A percentile compares a stretch with the other conserved stretches of the same genome.
Conservation (phyloP, 2,329 filamentous ascomycete species). For the Fulvia fulva region DNA sequence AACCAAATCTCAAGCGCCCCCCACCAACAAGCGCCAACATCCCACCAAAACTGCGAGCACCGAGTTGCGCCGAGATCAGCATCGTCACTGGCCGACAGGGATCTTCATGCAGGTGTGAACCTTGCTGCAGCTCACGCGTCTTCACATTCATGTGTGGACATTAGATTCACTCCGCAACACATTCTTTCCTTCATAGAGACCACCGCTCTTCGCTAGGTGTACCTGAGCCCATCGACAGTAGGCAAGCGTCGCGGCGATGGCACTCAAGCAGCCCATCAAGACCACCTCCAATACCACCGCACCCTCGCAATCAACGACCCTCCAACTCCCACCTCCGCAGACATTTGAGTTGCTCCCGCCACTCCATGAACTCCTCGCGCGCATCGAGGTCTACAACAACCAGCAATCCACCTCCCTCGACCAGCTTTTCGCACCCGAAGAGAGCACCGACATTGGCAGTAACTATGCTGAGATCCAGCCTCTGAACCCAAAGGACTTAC, state of each 20-base stretch:
- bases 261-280: conserved; percentile 20
- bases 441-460: conserved; percentile 26
- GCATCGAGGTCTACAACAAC: conserved; percentile 46
- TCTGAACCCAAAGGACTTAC: conserved; percentile 70
- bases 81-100: not conserved
- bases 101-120: not conserved
- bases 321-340: conserved; percentile 66
- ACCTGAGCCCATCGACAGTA: not conserved
- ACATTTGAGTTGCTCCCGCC: conserved; percentile 82
- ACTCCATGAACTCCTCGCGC: conserved; percentile 71
- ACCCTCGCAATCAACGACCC: conserved; percentile 27
- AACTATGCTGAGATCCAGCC: conserved; percentile 37
- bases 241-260: conserved; percentile 5
- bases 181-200: not conserved
- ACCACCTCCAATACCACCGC: conserved; percentile 20
- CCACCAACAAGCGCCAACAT: not conserved
- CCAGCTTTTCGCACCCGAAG: not conserved
- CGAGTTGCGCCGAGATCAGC: not conserved
- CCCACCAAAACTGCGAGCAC: conserved; percentile 1
- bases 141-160: not conserved
- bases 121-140: not conserved
- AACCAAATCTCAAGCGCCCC: not conserved
- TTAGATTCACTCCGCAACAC: not conserved
- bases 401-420: conserved; percentile 10
- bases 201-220: too few species aligned